These are phyloP conservation scores for Trichophyton rubrum DNA, from an alignment of 2,329 filamentous ascomycete species.

Conservation along the genomic window DNA sequence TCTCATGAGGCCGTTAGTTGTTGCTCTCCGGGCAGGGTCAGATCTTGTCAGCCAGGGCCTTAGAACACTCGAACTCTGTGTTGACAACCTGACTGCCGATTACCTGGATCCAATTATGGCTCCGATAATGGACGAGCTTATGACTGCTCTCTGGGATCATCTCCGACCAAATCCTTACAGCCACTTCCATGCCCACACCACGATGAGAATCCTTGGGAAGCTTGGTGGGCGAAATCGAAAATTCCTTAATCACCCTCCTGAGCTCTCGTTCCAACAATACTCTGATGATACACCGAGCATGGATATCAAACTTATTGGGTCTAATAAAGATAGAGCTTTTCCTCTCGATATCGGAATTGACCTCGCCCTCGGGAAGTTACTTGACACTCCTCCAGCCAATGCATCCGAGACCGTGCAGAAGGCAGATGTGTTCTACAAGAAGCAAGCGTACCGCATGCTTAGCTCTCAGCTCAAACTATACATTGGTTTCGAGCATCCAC, in stretches of 20 bases:
- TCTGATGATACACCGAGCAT: slow-evolving; percentile 81
- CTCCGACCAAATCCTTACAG: slow-evolving; percentile 87
- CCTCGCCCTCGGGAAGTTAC: slow-evolving; percentile 73
- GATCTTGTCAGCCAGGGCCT: slow-evolving; percentile 92
- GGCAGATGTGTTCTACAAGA: slow-evolving; percentile 80
- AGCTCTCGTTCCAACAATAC: slow-evolving; percentile 70
- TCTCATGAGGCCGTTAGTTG: slow-evolving; percentile 93
- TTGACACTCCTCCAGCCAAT: slow-evolving; percentile 43
- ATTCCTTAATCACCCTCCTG: slow-evolving; percentile 80
- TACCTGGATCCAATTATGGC: slow-evolving; percentile 99
- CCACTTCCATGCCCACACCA: slow-evolving; percentile 95
- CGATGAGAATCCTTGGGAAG: slow-evolving; percentile 93
- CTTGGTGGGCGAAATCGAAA: slow-evolving; percentile 89
- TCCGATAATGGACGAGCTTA: slow-evolving; percentile 94
- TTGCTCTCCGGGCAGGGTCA: slow-evolving; percentile 78
- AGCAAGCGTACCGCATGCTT: slow-evolving; percentile 78
- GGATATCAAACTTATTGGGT: slow-evolving; percentile 77
- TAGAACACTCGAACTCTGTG: slow-evolving; percentile 85
- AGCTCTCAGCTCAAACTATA: slow-evolving; percentile 81
- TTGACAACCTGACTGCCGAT: slow-evolving; percentile 94
- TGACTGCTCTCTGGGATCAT: slow-evolving; percentile 95
- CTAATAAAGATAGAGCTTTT: slow-evolving; percentile 78
- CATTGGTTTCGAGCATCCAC: slow-evolving; percentile 74
- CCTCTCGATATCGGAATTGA: slow-evolving; percentile 78
- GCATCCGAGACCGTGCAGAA: slow-evolving; percentile 47